Conservation (phyloP, 2,329 filamentous ascomycete genomes). For the Magnaporthiopsis incrustans region DNA sequence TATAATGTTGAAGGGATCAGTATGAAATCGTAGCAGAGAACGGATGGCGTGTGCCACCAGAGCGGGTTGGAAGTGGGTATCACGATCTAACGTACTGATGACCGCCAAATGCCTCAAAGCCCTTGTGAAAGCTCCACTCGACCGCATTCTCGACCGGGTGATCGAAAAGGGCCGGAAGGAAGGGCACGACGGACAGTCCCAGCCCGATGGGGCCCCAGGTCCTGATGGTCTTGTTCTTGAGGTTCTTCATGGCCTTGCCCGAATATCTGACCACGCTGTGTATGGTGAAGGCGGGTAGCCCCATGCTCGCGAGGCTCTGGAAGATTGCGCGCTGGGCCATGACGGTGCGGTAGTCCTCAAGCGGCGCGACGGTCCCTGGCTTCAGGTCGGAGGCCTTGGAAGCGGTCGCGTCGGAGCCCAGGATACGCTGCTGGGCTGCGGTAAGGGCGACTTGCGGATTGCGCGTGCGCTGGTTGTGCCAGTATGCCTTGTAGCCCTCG, state of each 20-base stretch:
- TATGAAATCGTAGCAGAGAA: neutral
- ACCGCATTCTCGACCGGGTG: conserved; percentile 87
- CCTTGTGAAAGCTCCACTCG: conserved; percentile 82
- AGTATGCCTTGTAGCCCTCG: conserved; percentile 93
- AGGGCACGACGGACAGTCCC: conserved; percentile 68
- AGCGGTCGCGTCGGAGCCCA: conserved; percentile 28
- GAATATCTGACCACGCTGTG: conserved; percentile 89
- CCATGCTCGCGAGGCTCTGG: conserved; percentile 88
- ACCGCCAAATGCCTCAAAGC: conserved; percentile 66
- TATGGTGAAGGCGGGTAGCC: conserved; percentile 85
- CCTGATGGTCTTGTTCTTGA: conserved; percentile 65
- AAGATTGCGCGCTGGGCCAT: conserved; percentile 89
- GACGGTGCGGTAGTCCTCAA: conserved; percentile 85
- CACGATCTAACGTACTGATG: conserved; percentile 19
- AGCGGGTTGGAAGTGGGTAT: neutral
- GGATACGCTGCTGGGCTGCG: conserved; percentile 37
- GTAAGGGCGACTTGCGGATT: conserved; percentile 57
- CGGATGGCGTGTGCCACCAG: neutral
- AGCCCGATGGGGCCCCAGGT: conserved; percentile 90
- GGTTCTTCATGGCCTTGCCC: conserved; percentile 73
- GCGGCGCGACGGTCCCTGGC: conserved; percentile 48
- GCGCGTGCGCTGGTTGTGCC: conserved; percentile 69
- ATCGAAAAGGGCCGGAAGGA: conserved; percentile 79
- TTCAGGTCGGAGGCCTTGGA: conserved; percentile 13
- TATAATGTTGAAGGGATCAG: neutral